These are phyloP conservation scores for Protostelium mycophagum DNA, from an alignment of 78 protist genomes.

Conservation along the genomic window DNA sequence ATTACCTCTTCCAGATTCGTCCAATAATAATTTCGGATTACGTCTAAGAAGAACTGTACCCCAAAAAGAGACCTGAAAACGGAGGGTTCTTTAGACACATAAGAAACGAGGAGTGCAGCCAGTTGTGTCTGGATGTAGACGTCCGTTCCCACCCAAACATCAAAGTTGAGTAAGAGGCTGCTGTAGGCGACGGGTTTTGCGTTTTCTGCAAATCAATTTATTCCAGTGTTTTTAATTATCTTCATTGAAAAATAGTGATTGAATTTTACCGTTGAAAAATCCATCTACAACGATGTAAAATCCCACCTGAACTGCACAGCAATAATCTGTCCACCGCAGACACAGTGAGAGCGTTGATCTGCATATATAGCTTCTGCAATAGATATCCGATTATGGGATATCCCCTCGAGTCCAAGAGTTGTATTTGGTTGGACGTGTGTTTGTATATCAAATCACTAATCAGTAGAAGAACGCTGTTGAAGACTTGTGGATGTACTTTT, in stretches of 20 bases:
- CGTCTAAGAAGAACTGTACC: background rate
- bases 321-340: background rate
- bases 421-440: background rate
- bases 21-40: background rate
- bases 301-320: background rate
- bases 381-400: background rate
- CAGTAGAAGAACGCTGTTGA: background rate
- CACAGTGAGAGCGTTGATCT: background rate
- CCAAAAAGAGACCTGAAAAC: background rate
- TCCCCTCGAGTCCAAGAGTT: background rate
- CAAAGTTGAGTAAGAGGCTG: background rate
- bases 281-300: no score
- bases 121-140: background rate
- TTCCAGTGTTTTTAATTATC: no score
- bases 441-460: background rate
- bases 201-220: background rate
- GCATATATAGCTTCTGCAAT: background rate
- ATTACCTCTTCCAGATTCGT: background rate
- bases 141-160: background rate
- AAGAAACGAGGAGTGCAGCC: background rate
- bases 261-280: no score
- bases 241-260: no score
- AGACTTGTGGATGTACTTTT: background rate
- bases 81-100: background rate
- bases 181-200: background rate